Evolutionary conservation across 371 early-diverging fungal genomes (phyloP).

Genomic region (Mucor irregularis): DNA sequence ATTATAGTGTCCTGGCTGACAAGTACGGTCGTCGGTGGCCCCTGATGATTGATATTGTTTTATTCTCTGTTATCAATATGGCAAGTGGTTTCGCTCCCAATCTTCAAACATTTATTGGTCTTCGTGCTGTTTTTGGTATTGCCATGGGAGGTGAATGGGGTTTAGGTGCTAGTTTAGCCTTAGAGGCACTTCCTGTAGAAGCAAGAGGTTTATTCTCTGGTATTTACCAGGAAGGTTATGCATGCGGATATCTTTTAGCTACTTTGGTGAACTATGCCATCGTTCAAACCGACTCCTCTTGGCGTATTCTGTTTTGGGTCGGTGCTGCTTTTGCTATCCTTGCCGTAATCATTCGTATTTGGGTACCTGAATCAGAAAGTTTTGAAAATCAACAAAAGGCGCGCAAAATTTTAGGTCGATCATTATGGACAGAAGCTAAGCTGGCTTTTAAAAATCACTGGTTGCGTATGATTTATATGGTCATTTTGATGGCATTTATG

Average conservation of each 20-base stretch:
- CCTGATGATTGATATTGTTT: constrained; percentile 63
- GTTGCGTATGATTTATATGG: constrained; percentile 60
- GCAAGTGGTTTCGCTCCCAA: constrained; percentile 69
- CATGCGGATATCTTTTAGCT: constrained; percentile 67
- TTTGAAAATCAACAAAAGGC: constrained; percentile 49
- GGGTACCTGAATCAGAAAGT: constrained; percentile 66
- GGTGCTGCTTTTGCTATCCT: constrained; percentile 64
- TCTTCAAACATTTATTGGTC: constrained; percentile 40
- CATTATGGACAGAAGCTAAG: constrained; percentile 41
- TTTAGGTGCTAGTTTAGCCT: constrained; percentile 69
- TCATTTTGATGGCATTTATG: constrained; percentile 62
- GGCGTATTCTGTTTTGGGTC: constrained; percentile 75
- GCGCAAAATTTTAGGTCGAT: constrained; percentile 31
- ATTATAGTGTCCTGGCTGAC: constrained; percentile 56
- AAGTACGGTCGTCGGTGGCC: constrained; percentile 70
- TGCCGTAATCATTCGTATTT: constrained; percentile 58
- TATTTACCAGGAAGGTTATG: constrained; percentile 73
- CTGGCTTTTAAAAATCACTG: constrained; percentile 55
- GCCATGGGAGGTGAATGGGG: constrained; percentile 84
- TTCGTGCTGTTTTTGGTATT: constrained; percentile 70
- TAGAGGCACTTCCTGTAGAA: constrained; percentile 69
- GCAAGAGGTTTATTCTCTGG: constrained; percentile 73
- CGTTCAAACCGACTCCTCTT: constrained; percentile 45
- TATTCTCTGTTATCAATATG: constrained; percentile 67
- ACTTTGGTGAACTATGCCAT: constrained; percentile 60